These are phyloP conservation scores for Amauroascus niger DNA, from an alignment of 2,329 filamentous ascomycete genomes.

Conservation along the genomic window DNA sequence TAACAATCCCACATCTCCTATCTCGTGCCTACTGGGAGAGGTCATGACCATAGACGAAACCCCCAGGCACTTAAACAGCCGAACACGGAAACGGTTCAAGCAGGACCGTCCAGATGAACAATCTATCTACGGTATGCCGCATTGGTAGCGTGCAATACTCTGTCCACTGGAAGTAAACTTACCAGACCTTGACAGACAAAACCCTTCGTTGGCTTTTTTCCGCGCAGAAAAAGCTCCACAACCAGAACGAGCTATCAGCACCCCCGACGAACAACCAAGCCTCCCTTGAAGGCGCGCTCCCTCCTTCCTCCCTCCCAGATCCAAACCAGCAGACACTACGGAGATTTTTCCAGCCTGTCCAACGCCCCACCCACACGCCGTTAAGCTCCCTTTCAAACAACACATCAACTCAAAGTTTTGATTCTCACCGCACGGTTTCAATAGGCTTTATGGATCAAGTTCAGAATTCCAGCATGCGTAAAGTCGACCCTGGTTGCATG, in stretches of 20 bases:
- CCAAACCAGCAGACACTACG: slow-evolving; percentile 34
- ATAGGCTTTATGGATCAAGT: not conserved
- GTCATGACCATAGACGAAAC: slow-evolving; percentile 27
- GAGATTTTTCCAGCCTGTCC: slow-evolving; percentile 32
- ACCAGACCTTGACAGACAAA: slow-evolving; percentile 25
- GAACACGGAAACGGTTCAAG: slow-evolving; percentile 51
- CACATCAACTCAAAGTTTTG: not conserved
- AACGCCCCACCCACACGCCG: slow-evolving; percentile 15
- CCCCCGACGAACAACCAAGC: slow-evolving; percentile 1
- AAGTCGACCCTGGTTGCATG: not conserved
- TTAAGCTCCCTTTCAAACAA: not conserved
- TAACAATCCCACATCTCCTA: slow-evolving; percentile 20
- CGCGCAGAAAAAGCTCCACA: slow-evolving; percentile 29
- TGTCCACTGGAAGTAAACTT: slow-evolving; percentile 12
- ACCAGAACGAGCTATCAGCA: not conserved
- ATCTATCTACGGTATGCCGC: slow-evolving; percentile 43
- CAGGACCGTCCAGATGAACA: slow-evolving; percentile 50
- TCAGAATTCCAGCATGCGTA: not conserved
- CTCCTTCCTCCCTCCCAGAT: slow-evolving; percentile 24
- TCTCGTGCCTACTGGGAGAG: slow-evolving; percentile 20
- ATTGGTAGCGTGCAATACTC: not conserved
- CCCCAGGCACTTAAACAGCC: slow-evolving; percentile 42
- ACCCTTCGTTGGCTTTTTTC: slow-evolving; percentile 36
- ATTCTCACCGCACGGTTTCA: not conserved
- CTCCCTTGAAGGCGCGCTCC: slow-evolving; percentile 20